Evolutionary conservation across 2,329 filamentous ascomycete genomes (phyloP).

Genomic region (Fusarium poae): DNA sequence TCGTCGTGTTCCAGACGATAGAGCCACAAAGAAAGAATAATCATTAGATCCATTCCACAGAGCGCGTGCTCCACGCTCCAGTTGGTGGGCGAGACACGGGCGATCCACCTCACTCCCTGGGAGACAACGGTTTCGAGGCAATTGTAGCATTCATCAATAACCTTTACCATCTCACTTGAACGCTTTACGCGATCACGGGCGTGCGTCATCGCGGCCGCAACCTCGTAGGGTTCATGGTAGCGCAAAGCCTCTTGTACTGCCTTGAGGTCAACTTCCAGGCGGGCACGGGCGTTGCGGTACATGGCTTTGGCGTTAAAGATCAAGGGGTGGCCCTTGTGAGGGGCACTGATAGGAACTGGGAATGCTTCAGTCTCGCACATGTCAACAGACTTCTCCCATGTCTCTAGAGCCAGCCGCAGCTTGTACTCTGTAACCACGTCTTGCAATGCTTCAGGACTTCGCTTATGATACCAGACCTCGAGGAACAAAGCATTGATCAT

Average conservation of each 20-base stretch:
- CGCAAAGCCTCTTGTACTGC: conserved; percentile 94
- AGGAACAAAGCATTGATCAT: conserved; percentile 99
- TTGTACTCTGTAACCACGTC: conserved; percentile 99
- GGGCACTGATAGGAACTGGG: conserved; percentile 89
- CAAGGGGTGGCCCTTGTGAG: conserved; percentile 94
- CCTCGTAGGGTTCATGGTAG: conserved; percentile 97
- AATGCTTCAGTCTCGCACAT: conserved; percentile 92
- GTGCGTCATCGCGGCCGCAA: conserved; percentile 95
- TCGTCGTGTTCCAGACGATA: conserved; percentile 99
- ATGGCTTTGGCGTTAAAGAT: conserved; percentile 99
- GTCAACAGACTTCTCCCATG: conserved; percentile 98
- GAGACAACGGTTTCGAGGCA: conserved; percentile 96
- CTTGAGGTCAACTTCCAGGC: conserved; percentile 95
- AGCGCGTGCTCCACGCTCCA: conserved; percentile 99
- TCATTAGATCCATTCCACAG: conserved; percentile 96
- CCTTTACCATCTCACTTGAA: conserved; percentile 97
- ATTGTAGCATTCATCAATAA: conserved; percentile 97
- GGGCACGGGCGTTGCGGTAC: conserved; percentile 92
- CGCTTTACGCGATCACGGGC: conserved; percentile 94
- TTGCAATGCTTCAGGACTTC: conserved; percentile 95
- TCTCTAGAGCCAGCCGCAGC: conserved; percentile 92
- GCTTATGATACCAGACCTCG: conserved; percentile 99
- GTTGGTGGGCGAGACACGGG: conserved; percentile 96
- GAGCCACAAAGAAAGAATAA: conserved; percentile 97
- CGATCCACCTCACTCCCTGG: conserved; percentile 97